Base-by-base conservation (phyloP, 1,284 basidiomycete species). In the Trametes versicolor region DNA sequence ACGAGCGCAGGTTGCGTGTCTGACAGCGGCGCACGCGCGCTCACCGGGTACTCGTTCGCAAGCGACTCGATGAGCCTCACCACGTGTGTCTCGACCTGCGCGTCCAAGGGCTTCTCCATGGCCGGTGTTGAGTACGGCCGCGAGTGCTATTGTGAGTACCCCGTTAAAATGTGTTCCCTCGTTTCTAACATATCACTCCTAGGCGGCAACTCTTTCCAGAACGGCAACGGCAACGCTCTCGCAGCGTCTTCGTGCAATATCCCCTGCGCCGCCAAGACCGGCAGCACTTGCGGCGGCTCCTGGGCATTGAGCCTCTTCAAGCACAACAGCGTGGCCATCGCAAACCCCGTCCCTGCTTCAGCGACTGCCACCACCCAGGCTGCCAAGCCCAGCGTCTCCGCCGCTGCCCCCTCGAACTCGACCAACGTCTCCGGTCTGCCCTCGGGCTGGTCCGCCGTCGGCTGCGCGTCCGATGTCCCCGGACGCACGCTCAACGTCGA, bases 71-170 rank as follows among this genome's bases (percentile, higher is more conserved):
- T 70, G 61, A 72, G 68, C 27, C 27, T 60, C 50, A 56, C 45
- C 7, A 47, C 53, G 4, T 71, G 71, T 51, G 49, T 64, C 34
- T 61, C 68, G 45, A 63, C 63, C 1, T 73, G 73, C 56, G 63
- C 64, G 23, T 53, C 65, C 52, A 59, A 69, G 49, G 66, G 68
- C 41, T 73, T 70, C 65, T 53, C 64, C 19, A 66, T 72, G 29
- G 73, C 73, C 7, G 73, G 72, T 49, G 58, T 73, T 10, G 73
- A 74, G 57, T 74, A 62, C 50, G 72, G 71, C 17, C 56, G 67
- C 29, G 72, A 74, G 55, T 74, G 73, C 61, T 74, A 72, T 59
- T 74, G 71, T 74, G 25, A 48, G 70, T 66, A 0, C 7, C 21
- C 9, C 8, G 9, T 13, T 12, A 9, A 12, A 32, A 21, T 34